Evolutionary conservation across 2,329 filamentous ascomycete species (phyloP), one percentile per base, ranked within the genome.

Genomic region (Ramularia endophylla): DNA sequence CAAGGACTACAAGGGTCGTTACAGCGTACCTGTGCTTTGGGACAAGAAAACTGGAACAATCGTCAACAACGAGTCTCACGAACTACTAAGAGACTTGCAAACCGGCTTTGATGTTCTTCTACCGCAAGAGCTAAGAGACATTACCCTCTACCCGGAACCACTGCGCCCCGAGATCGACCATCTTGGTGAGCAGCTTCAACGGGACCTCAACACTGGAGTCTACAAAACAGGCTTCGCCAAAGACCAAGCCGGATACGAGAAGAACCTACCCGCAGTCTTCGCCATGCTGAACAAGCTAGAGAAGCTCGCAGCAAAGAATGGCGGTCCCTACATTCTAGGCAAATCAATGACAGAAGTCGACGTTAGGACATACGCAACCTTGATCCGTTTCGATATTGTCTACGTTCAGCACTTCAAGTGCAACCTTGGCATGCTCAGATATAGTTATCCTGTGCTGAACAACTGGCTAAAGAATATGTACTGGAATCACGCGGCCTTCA

Each of bases 391-490:
- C 52, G 78, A 82, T 47, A 62, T 69, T 2, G 72, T 78, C 3
- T 83, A 82, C 54, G 75, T 78, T 9, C 77, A 81, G 64, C 78
- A 81, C 59, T 82, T 82, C 66, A 82, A 81, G 63, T 78, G 75
- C 53, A 81, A 82, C 56, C 58, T 82, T 20, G 75, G 77, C 2
- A 80, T 67, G 8, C 71, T 83, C 30, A 64, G 79, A 25, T 51
- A 60, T 29, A 70, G 76, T 41, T 82, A 82, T 51, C 78, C 78
- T 0, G 67, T 74, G 8, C 53, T 81, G 41, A 68, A 78, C 55
- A 76, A 78, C 47, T 82, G 77, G 75, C 49, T 82, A 48, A 77
- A 72, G 60, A 68, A 68, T 25, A 54, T 80, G 56, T 81, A 80
- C 61, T 79, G 73, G 69, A 71, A 74, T 43, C 54, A 59, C 22